These are phyloP conservation scores for Metschnikowia peoriensis DNA, from an alignment of 805 yeast genomes.

Conservation along the genomic window DNA sequence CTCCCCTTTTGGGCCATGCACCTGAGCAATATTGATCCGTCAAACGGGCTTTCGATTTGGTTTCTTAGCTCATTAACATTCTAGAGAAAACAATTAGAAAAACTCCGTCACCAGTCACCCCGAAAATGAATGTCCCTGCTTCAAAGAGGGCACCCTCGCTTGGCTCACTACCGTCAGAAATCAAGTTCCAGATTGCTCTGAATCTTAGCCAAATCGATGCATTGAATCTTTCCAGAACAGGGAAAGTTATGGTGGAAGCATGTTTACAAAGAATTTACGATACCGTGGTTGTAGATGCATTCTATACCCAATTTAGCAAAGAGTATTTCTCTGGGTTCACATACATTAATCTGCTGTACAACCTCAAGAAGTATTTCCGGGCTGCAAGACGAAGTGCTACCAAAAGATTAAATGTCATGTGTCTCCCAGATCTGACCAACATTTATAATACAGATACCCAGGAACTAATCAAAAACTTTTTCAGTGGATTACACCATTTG, in stretches of 20 bases:
- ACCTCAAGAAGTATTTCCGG: constrained; percentile 32
- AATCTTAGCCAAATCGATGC: constrained; percentile 11
- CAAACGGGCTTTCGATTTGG: too few species aligned
- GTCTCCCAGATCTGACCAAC: constrained; percentile 44
- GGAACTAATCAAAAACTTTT: constrained; percentile 24
- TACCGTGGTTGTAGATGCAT: constrained; percentile 37
- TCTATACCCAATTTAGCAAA: constrained; percentile 32
- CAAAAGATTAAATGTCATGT: constrained; percentile 29
- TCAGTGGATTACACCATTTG: constrained; percentile 23
- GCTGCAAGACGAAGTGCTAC: constrained; percentile 10
- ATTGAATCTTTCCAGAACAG: constrained; percentile 7
- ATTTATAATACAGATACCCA: constrained; percentile 32
- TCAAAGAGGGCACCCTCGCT: neutral
- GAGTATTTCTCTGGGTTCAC: constrained; percentile 23
- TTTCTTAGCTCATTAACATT: neutral
- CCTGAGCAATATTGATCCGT: neutral
- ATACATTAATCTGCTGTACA: constrained; percentile 39
- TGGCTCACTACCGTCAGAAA: constrained; percentile 10
- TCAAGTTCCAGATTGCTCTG: constrained; percentile 3
- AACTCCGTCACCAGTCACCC: too few species aligned
- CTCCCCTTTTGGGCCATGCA: neutral
- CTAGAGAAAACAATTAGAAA: neutral
- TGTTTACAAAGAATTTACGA: constrained; percentile 35
- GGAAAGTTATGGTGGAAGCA: constrained; percentile 1
- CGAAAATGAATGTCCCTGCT: neutral